Percentiles rank a stretch among this genome's conserved stretches.
Conservation (phyloP, 768 basidiomycete species). For the Suillus occidentalis region DNA sequence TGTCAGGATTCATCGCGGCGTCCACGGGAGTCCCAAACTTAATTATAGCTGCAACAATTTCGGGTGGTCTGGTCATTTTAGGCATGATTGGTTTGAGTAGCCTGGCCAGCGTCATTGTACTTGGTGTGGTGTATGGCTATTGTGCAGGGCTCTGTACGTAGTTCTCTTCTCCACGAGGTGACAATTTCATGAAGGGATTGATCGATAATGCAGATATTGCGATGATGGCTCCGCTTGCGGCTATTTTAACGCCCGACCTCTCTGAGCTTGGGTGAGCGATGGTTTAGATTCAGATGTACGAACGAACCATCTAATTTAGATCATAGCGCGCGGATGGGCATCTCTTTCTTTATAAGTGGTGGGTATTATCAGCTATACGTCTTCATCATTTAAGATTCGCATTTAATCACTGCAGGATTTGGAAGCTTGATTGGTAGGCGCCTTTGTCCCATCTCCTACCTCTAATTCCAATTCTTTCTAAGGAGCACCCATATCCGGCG, state of each 20-base stretch:
- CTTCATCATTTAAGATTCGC: conserved; percentile 3
- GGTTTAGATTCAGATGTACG: neutral
- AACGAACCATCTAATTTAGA: neutral
- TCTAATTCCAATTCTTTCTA: conserved; percentile 19
- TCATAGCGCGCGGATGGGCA: conserved; percentile 40
- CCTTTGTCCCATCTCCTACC: neutral
- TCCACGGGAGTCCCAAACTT: conserved; percentile 43
- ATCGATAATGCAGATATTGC: conserved; percentile 32
- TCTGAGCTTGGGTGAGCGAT: conserved; percentile 9
- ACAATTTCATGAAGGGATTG: neutral
- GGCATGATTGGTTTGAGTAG: conserved; percentile 38
- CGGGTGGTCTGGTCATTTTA: conserved; percentile 38
- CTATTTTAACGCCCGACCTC: conserved; percentile 38
- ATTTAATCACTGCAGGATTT: conserved; percentile 15
- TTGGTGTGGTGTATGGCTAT: conserved; percentile 44
- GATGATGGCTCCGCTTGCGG: conserved; percentile 43
- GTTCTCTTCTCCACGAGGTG: neutral
- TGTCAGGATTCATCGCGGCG: conserved; percentile 32
- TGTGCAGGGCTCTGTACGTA: conserved; percentile 39
- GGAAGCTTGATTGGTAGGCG: conserved; percentile 25
- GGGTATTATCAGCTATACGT: conserved; percentile 10
- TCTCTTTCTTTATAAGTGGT: conserved; percentile 50
- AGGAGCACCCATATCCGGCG: conserved; percentile 60
- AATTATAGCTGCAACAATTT: conserved; percentile 32
- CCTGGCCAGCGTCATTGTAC: conserved; percentile 35